Percentiles rank a stretch among this genome's conserved stretches.
These are phyloP conservation scores for Hypoxylon fragiforme DNA, from an alignment of 495 filamentous ascomycete genomes.

Conservation along the genomic window DNA sequence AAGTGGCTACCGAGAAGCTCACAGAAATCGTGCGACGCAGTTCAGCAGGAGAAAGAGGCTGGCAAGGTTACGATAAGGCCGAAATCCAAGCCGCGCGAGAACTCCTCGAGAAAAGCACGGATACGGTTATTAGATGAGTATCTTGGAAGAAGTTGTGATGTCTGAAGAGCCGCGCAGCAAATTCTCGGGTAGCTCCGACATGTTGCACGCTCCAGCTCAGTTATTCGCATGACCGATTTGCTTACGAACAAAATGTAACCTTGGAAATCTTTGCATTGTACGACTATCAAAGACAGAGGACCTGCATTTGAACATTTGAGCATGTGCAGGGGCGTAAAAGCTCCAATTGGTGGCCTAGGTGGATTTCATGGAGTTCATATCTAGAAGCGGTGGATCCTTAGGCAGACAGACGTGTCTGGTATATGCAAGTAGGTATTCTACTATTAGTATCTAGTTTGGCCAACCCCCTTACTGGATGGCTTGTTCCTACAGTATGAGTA, in stretches of 20 bases:
- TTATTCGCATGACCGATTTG: constrained; percentile 14
- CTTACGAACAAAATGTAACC: constrained; percentile 12
- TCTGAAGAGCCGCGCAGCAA: constrained; percentile 3
- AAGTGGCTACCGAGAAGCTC: constrained; percentile 72
- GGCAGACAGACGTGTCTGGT: constrained; percentile 35
- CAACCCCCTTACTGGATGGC: constrained; percentile 20
- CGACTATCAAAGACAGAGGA: constrained; percentile 17
- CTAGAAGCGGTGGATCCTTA: constrained; percentile 35
- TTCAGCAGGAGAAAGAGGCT: constrained; percentile 62
- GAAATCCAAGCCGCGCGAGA: constrained; percentile 80
- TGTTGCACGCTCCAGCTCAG: constrained; percentile 12
- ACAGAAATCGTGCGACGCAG: constrained; percentile 71
- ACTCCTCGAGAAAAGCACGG: constrained; percentile 58
- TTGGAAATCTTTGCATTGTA: too few relatives aligned
- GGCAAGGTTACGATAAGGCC: constrained; percentile 70
- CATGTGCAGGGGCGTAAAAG: constrained; percentile 19
- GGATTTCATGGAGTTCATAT: constrained; percentile 18
- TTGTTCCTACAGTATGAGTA: constrained; percentile 30
- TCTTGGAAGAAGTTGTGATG: too few relatives aligned
- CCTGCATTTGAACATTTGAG: constrained; percentile 11
- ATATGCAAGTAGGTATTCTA: constrained; percentile 10
- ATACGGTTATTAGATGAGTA: constrained; percentile 40
- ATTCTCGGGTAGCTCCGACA: constrained; percentile 6
- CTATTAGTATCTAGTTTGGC: constrained; percentile 23
- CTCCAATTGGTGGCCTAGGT: constrained; percentile 23